Evolutionary conservation across 805 yeast species (phyloP), one percentile per base, ranked within the genome.

Genomic region (Wickerhamiella cacticola): DNA sequence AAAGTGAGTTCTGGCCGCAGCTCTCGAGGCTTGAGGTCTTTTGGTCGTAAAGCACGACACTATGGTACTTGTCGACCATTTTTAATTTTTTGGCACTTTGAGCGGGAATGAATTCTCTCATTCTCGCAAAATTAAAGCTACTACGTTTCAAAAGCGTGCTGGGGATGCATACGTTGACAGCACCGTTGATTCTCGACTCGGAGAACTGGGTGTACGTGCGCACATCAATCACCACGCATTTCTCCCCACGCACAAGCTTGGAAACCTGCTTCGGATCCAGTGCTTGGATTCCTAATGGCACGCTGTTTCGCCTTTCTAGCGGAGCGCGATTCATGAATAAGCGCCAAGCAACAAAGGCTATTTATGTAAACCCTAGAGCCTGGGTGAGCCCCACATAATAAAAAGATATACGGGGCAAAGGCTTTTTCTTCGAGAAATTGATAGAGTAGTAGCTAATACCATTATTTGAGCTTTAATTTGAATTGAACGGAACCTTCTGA

Each of bases 121-220:
- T 58, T 18, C 63, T 55, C 13, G 53, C 41, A 48, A 88, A 67
- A 2, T 78, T 77, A 57, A 83, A 88, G 46, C 79, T 80, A 26
- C 78, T 68, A 53, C 97, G 73, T 60, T 79, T 82, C 53, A 88
- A 66, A 36, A 88, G 68, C 0, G 96, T 88, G n/a, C 95, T 81
- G 1, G 97, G 96, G 12, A 88, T 65, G 62, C 94, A 84, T 31
- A 89, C 72, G 60, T 85, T 85, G 40, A 84, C 68, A 0, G 96
- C 74, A 36, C 73, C 68, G 3, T 56, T 57, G 10, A 89, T 63
- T 52, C 80, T 86, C 2, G 70, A 59, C 50, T 69, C 73, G 38
- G 79, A 71, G 59, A 68, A 85, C 49, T 83, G 89, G 21, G 82
- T 78, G 59, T 79, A 85, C 0, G 96, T 84, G 48, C 97, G 68